Conservation (phyloP, 2,329 filamentous ascomycete genomes). For the Colletotrichum godetiae region DNA sequence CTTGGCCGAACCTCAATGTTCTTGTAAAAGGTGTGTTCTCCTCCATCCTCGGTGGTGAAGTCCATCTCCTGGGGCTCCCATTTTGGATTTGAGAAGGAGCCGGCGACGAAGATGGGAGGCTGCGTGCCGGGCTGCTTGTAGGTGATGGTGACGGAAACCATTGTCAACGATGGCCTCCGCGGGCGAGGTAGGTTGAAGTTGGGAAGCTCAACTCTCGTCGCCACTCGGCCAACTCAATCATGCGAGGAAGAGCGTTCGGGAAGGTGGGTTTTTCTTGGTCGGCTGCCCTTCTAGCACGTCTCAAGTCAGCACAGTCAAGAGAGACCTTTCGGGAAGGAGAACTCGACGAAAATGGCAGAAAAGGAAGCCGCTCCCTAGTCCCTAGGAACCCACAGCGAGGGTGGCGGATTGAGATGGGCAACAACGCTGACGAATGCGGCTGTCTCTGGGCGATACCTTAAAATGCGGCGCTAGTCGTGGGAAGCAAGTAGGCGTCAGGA, state of each 20-base stretch:
- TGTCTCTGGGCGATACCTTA: constrained; percentile 26
- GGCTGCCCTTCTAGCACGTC: constrained; percentile 1
- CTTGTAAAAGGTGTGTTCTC: constrained; percentile 69
- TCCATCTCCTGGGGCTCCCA: constrained; percentile 78
- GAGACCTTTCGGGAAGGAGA: not conserved
- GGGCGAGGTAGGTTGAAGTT: constrained; percentile 39
- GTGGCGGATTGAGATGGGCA: constrained; percentile 12
- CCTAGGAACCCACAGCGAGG: constrained; percentile 16
- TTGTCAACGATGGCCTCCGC: constrained; percentile 2
- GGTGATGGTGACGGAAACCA: constrained; percentile 65
- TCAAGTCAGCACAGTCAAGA: constrained; percentile 15
- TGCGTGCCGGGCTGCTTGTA: constrained; percentile 69
- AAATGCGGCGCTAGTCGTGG: constrained; percentile 13
- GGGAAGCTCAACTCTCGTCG: not conserved
- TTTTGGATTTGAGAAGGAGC: constrained; percentile 73
- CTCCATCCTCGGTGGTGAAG: constrained; percentile 58
- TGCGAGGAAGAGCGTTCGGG: not conserved
- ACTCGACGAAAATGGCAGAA: constrained; percentile 2
- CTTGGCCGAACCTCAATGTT: constrained; percentile 65
- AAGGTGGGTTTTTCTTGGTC: not conserved
- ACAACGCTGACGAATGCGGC: constrained; percentile 27
- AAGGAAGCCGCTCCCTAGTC: constrained; percentile 21
- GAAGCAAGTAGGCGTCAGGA: not conserved
- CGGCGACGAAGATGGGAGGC: constrained; percentile 78
- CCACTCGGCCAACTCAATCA: constrained; percentile 26